Evolutionary conservation across 2,329 filamentous ascomycete species (phyloP).

Genomic region (Arthroderma sp.): DNA sequence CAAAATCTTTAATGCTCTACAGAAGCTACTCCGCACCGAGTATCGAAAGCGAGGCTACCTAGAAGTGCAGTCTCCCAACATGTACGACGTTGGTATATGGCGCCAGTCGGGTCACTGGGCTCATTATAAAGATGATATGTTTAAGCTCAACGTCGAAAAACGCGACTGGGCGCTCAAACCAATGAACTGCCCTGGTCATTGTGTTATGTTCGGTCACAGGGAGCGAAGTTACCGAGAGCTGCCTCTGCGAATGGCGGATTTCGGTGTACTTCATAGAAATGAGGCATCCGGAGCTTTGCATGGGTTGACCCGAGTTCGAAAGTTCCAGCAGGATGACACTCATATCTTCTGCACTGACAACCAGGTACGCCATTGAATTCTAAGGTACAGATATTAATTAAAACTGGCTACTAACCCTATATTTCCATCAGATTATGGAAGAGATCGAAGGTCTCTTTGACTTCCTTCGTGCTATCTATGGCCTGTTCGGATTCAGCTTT

Average conservation of each 20-base stretch:
- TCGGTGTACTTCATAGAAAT: conserved; percentile 89
- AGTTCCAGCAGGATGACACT: conserved; percentile 92
- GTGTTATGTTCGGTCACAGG: conserved; percentile 70
- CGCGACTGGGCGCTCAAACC: conserved; percentile 78
- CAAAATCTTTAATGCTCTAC: conserved; percentile 82
- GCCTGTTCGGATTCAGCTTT: conserved; percentile 77
- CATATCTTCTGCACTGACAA: conserved; percentile 89
- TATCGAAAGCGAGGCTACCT: conserved; percentile 91
- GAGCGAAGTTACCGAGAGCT: conserved; percentile 81
- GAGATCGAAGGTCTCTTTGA: conserved; percentile 80
- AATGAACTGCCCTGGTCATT: conserved; percentile 97
- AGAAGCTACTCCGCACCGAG: conserved; percentile 67
- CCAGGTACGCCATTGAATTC: conserved; percentile 39
- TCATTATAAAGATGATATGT: conserved; percentile 93
- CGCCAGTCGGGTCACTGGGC: conserved; percentile 92
- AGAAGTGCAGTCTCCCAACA: conserved; percentile 91
- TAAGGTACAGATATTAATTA: background rate
- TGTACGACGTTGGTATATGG: conserved; percentile 90
- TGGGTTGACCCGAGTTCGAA: conserved; percentile 79
- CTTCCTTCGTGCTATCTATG: conserved; percentile 69
- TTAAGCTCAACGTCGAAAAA: conserved; percentile 71
- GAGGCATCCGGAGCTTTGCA: conserved; percentile 86
- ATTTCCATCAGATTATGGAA: conserved; percentile 40
- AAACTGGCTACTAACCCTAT: background rate
- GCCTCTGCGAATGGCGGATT: conserved; percentile 86